Base-by-base conservation (phyloP, 2,329 filamentous ascomycete genomes). In the Cladosporium phlei region DNA sequence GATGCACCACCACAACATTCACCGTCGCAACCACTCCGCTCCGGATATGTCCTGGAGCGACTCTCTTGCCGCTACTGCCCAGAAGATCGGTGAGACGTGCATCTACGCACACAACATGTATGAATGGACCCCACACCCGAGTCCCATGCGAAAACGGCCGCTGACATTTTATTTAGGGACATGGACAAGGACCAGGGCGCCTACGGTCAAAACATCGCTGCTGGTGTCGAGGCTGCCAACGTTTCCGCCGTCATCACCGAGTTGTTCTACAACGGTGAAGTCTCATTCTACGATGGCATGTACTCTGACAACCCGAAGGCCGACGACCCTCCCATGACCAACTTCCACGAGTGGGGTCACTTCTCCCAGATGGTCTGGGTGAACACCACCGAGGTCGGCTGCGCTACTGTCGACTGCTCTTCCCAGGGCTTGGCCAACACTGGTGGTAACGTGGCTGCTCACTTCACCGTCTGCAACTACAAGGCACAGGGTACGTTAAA, bases 191-290 rank as follows among this genome's bases (percentile, higher is more conserved):
- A 79, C 52, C 74, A 71, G 17, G 80, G 80, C 46, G 74, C 77
- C 34, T 94, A 93, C 62, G 93, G 93, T 33, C 93, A 98, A 73
- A 98, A 97, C 77, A 83, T 97, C 49, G 91, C 87, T 61, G 82
- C 83, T 51, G 74, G 83, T 55, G 75, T 79, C 50, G 61, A 67
- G 2, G 64, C 70, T n/a, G 68, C 66, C 50, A 77, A 82, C 37
- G 74, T 87, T 52, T 79, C 80, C 45, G 73, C 77, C 53, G 81
- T 85, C 56, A 82, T 91, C 63, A 87, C 82, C 60, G 78, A 91
- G 64, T 75, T 84, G 70, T 96, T 93, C 88, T 96, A 96, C 78
- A 88, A 93, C 66, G 79, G 78, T 59, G 88, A 95, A 68, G 72
- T 85, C 58, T 63, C 64, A 53, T 82, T 76, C 68, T 75, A 75